Evolutionary conservation across 2,329 filamentous ascomycete species (phyloP).

Genomic region (Dothideomycetidae sp.): DNA sequence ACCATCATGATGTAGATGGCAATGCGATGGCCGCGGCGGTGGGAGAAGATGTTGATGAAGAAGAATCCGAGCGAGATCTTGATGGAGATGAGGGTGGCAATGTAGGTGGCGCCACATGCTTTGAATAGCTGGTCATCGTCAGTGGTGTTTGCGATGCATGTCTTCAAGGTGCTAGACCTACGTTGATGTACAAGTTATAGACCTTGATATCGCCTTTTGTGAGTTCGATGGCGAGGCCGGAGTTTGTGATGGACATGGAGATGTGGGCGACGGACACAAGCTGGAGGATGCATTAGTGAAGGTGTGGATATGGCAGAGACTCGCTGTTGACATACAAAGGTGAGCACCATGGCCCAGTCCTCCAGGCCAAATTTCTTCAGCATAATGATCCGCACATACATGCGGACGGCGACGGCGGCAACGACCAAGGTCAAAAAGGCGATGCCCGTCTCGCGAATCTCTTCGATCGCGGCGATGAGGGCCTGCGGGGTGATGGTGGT

Average conservation of each 20-base stretch:
- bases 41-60: slow-evolving; percentile 33
- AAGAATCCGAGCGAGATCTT: slow-evolving; percentile 38
- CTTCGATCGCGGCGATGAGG: slow-evolving; percentile 1
- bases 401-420: slow-evolving; percentile 1
- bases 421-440: slow-evolving; percentile 1
- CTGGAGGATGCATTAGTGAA: too few species aligned
- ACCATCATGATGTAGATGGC: slow-evolving; percentile 31
- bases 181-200: not conserved
- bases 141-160: not conserved
- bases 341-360: slow-evolving; percentile 7
- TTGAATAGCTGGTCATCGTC: not conserved
- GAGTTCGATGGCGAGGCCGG: not conserved
- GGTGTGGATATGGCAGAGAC: too few species aligned
- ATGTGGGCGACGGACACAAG: not conserved
- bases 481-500: slow-evolving; percentile 1
- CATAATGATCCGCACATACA: slow-evolving; percentile 6
- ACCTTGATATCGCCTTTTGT: not conserved
- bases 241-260: not conserved
- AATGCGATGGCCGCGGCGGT: slow-evolving; percentile 26
- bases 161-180: not conserved
- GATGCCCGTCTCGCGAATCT: slow-evolving; percentile 1
- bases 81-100: slow-evolving; percentile 30
- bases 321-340: too few species aligned
- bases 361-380: slow-evolving; percentile 6
- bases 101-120: slow-evolving; percentile 25